phyloP scores from a whole-genome alignment of 2,329 filamentous ascomycete genomes.

The Helotiales sp. region DNA sequence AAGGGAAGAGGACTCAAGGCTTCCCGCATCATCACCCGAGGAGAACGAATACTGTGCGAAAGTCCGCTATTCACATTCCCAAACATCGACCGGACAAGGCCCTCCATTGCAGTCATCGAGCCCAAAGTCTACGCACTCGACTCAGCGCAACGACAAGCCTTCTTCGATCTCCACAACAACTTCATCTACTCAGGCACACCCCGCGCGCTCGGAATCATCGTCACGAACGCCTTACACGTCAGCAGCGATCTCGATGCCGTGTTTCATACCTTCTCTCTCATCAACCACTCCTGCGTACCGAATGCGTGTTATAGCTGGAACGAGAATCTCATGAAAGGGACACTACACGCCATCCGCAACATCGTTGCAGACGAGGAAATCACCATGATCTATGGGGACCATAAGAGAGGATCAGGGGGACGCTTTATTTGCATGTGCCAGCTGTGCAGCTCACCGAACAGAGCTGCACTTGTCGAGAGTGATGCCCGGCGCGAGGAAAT shows the following conservation, averaged over 20 bases:
- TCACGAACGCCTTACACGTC: not conserved
- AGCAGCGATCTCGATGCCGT: not conserved
- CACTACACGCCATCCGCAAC: not conserved
- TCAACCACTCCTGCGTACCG: not conserved
- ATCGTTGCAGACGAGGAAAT: not conserved
- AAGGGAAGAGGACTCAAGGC: not conserved
- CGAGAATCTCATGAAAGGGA: not conserved
- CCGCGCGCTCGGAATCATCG: not conserved
- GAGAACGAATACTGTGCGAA: not conserved
- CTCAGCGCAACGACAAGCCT: not conserved
- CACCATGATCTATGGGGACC: not conserved
- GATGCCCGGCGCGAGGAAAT: not conserved
- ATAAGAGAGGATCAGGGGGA: not conserved
- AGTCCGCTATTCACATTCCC: not conserved
- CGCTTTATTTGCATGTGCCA: not conserved
- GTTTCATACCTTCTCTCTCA: not conserved
- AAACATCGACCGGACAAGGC: not conserved
- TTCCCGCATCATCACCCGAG: not conserved
- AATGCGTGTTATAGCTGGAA: not conserved
- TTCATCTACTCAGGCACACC: not conserved
- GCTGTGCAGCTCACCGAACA: not conserved
- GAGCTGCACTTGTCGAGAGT: not conserved
- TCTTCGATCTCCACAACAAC: not conserved
- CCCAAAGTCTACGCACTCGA: not conserved
- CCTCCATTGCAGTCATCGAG: not conserved